Base-by-base conservation (phyloP, 2,329 filamentous ascomycete genomes). In the Penicillium sp. region DNA sequence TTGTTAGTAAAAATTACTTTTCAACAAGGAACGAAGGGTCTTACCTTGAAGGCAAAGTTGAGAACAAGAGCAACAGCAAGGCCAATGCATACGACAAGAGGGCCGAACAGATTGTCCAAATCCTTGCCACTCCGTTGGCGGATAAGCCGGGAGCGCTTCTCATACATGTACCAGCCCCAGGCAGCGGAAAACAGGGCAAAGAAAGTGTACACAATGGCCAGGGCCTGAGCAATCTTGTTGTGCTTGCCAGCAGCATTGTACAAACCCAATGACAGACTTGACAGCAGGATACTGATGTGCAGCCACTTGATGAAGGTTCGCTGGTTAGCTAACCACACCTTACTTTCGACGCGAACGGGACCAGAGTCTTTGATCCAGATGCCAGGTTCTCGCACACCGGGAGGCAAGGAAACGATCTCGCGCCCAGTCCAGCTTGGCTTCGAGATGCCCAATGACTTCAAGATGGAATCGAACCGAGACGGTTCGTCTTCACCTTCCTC, bases 301-400 rank as follows among this genome's bases (percentile, higher is more conserved):
- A 97, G 90, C 94, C 94, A 99, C 75, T 97, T 97, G 74, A 99
- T 88, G 72, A 97, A 99, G 0, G 94, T 99, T 58, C 94, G 88
- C 77, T 99, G 93, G 75, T 99, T 99, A 52, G 94, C 94, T 54
- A 99, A 87, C 93, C 94, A 99, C 27, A 99, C 93, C 76, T 99
- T 99, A 58, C 91, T 92, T 77, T 99, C 94, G 54, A 99, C 91
- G 70, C 92, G 89, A 61, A 97, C 83, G 33, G 92, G 89, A 3
- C 94, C 93, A 31, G 89, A 84, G 75, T 99, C 95, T 79, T 99
- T 99, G 80, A 99, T 90, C 87, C 93, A 95, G 62, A 86, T 82
- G 8, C 83, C 85, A 1, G 94, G 94, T 69, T 95, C 87, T 22
- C 84, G 84, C n/a, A 99, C 90, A 29, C 94, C 94, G 25, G 92